Conservation (phyloP, 345 rosid genomes). For the Aurinia saxatilis region DNA sequence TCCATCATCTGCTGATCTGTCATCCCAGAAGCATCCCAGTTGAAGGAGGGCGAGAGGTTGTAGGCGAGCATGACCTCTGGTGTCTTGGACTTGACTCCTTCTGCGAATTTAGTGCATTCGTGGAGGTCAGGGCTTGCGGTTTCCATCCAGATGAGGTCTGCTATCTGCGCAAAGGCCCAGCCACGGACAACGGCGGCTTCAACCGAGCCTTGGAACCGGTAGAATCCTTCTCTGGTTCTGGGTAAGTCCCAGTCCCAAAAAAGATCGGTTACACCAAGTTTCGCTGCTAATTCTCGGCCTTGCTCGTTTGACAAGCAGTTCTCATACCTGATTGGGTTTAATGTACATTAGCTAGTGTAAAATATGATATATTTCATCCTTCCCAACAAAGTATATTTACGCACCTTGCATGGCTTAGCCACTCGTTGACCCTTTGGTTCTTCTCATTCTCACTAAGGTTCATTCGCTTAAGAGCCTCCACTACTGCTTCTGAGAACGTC, state of each 20-base stretch:
- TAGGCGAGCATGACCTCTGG: constrained; percentile 89
- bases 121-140: constrained; percentile 71
- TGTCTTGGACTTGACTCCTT: constrained; percentile 58
- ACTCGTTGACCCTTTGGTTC: constrained; percentile 50
- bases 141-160: constrained; percentile 95
- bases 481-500: constrained; percentile 67
- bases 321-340: constrained; percentile 35
- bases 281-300: constrained; percentile 62
- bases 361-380: no score
- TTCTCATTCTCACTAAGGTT: constrained; percentile 56
- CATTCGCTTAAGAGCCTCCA: constrained; percentile 51
- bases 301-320: constrained; percentile 67
- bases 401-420: constrained; percentile 54
- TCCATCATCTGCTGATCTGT: constrained; percentile 72
- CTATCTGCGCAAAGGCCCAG: constrained; percentile 78
- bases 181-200: constrained; percentile 80
- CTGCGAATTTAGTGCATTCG: constrained; percentile 69
- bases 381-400: no score
- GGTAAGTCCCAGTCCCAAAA: constrained; percentile 99
- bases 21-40: constrained; percentile 98
- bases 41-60: constrained; percentile 90
- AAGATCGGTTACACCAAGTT: constrained; percentile 62
- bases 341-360: neutral
- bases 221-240: constrained; percentile 91
- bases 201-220: constrained; percentile 84